Base-by-base conservation (phyloP, 2,329 filamentous ascomycete species). In the Bimuria novae-zelandiae region DNA sequence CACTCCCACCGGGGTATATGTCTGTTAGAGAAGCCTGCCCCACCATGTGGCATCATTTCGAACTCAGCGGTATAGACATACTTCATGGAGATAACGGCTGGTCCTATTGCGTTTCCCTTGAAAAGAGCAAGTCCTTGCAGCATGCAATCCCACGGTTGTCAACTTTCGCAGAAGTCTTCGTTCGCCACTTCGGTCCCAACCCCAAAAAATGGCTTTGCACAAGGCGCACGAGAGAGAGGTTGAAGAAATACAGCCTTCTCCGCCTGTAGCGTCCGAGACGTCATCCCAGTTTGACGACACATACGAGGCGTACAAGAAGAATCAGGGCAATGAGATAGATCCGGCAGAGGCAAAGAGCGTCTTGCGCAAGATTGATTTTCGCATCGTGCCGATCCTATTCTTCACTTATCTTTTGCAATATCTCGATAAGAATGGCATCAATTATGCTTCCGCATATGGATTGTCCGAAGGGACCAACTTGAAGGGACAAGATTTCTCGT, bases 361-460 rank as follows among this genome's bases (percentile, higher is more conserved):
- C 0, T 53, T 72, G 7, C 56, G 64, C 30, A 72, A 71, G 42
- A 68, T 72, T 16, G 69, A 72, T 39, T 17, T 43, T 14, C 54
- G 64, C 10, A 65, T 72, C 12, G 64, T 71, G 3, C 68, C 69
- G 1, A 66, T 72, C 11, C 51, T 72, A 0, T 71, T 71, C 57
- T 63, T 72, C 52, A 69, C 57, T 10, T 72, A 77, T 55, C 60
- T 76, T 3, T 48, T 77, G 36, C 75, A 77, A 49, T 73, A 77
- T 51, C 65, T 77, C 3, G 75, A 77, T 52, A 77, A 77, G 67
- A 80, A 80, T 61, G 74, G 75, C 25, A 76, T 80, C 65, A 80
- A 80, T 58, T 82, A 82, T 63, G 79, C 79, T 7, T 77, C 75
- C 51, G 76, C 77, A 0, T 82, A 78, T 58, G 80, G 79, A 0